phyloP scores from a whole-genome alignment of 2,329 filamentous ascomycete species.

The Phialemoniopsis sp. region DNA sequence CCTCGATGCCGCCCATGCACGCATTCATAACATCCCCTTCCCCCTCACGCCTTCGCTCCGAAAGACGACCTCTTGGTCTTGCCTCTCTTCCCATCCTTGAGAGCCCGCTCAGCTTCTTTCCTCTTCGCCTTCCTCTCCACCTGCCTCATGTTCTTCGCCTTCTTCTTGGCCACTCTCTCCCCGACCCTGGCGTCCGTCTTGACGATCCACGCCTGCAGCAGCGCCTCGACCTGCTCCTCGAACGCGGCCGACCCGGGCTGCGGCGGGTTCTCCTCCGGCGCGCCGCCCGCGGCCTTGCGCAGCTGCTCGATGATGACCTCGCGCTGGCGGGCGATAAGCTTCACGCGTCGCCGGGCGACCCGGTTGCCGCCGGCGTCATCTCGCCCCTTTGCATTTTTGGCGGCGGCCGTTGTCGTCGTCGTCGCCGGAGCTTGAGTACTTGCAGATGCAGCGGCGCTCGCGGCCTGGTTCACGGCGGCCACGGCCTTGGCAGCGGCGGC shows the following conservation, averaged over 20 bases:
- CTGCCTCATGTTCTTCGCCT: constrained; percentile 4
- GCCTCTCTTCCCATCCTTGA: too few relatives aligned
- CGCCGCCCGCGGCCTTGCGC: constrained; percentile 7
- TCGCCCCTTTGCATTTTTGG: constrained; percentile 2
- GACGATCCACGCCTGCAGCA: background rate
- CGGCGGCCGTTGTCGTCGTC: constrained; percentile 1
- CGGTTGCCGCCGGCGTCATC: constrained; percentile 18
- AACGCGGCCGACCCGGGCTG: background rate
- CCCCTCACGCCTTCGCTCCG: too few relatives aligned
- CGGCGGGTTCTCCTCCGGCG: background rate
- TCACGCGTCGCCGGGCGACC: constrained; percentile 17
- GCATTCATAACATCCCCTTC: too few relatives aligned
- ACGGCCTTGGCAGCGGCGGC: constrained; percentile 6
- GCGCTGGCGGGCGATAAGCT: constrained; percentile 19
- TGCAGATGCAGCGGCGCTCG: too few relatives aligned
- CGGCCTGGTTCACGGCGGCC: constrained; percentile 6
- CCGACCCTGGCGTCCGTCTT: constrained; percentile 6
- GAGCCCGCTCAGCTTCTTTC: too few relatives aligned
- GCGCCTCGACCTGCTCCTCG: constrained; percentile 7
- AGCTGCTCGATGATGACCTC: constrained; percentile 15
- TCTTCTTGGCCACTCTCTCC: constrained; percentile 13
- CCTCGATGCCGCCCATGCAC: too few relatives aligned
- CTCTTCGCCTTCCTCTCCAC: too few relatives aligned
- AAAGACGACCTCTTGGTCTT: too few relatives aligned
- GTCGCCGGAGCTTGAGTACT: constrained; percentile 1